A percentile compares a stretch with the other conserved stretches of the same genome.
Conservation (phyloP, 2,329 filamentous ascomycete species). For the Neonectria ditissima region DNA sequence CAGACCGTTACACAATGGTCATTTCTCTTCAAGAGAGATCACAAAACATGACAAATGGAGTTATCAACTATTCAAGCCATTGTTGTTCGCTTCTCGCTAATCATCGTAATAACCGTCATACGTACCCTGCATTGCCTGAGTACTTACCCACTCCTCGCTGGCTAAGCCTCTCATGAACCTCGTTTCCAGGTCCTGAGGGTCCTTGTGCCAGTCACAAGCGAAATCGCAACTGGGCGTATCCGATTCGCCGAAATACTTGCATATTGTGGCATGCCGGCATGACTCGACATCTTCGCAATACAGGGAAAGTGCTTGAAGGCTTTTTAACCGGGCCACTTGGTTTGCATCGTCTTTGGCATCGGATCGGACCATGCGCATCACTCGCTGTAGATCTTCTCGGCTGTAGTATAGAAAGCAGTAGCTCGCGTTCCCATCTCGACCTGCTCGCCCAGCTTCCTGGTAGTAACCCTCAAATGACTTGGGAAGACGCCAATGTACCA, state of each 20-base stretch:
- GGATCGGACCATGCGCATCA: conserved; percentile 67
- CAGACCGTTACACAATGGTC: background rate
- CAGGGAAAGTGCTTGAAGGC: conserved; percentile 74
- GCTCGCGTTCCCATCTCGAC: conserved; percentile 87
- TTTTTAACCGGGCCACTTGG: conserved; percentile 68
- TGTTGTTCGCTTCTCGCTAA: conserved; percentile 9
- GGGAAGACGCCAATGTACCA: conserved; percentile 93
- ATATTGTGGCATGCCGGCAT: conserved; percentile 83
- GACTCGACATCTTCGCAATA: conserved; percentile 83
- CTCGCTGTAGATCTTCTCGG: conserved; percentile 84
- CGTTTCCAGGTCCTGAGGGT: conserved; percentile 66
- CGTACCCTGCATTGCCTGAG: conserved; percentile 69
- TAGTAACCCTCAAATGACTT: conserved; percentile 97
- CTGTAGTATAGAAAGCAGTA: conserved; percentile 93
- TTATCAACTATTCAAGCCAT: background rate
- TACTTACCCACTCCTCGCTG: conserved; percentile 72
- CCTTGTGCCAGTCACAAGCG: conserved; percentile 85
- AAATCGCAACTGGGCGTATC: conserved; percentile 72
- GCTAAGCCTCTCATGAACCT: conserved; percentile 68
- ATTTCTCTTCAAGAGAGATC: background rate
- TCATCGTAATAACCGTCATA: conserved; percentile 68
- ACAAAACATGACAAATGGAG: background rate
- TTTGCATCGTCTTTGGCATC: conserved; percentile 55
- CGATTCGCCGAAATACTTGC: conserved; percentile 80
- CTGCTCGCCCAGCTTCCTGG: conserved; percentile 92